Evolutionary conservation across 306 rosid species (phyloP).

Genomic region (Cyamopsis tetragonoloba): DNA sequence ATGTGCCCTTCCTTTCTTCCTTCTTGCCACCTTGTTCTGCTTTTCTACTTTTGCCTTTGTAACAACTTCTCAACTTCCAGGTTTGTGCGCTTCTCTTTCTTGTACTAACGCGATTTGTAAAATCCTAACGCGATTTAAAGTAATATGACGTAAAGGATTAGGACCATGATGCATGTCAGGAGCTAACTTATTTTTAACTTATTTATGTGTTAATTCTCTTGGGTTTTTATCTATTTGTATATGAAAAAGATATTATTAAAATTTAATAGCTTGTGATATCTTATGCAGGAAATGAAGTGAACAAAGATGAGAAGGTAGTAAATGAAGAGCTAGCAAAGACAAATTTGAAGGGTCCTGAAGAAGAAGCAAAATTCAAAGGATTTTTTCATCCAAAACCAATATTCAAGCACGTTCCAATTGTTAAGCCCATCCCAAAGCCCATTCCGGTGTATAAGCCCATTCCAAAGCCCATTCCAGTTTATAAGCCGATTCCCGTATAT

Average conservation of each 20-base stretch:
- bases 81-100: too few relatives aligned
- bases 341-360: constrained; percentile 10
- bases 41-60: too few relatives aligned
- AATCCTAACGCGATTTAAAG: too few relatives aligned
- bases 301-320: constrained; percentile 3
- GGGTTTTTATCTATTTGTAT: not conserved
- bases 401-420: constrained; percentile 1
- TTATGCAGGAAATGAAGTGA: constrained; percentile 17
- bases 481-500: not conserved
- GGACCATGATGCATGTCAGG: too few relatives aligned
- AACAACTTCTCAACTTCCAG: too few relatives aligned
- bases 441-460: not conserved
- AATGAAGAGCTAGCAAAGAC: constrained; percentile 8
- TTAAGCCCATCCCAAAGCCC: not conserved
- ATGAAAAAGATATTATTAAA: not conserved
- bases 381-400: constrained; percentile 15
- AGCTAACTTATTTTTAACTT: not conserved
- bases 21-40: too few relatives aligned
- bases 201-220: not conserved
- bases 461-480: not conserved
- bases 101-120: too few relatives aligned
- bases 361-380: constrained; percentile 37
- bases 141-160: too few relatives aligned
- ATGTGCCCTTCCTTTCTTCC: too few relatives aligned
- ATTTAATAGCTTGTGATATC: not conserved